Percentiles rank a stretch among this genome's conserved stretches.
phyloP scores from a whole-genome alignment of 306 rosid genomes.

The Cicer cuneatum region DNA sequence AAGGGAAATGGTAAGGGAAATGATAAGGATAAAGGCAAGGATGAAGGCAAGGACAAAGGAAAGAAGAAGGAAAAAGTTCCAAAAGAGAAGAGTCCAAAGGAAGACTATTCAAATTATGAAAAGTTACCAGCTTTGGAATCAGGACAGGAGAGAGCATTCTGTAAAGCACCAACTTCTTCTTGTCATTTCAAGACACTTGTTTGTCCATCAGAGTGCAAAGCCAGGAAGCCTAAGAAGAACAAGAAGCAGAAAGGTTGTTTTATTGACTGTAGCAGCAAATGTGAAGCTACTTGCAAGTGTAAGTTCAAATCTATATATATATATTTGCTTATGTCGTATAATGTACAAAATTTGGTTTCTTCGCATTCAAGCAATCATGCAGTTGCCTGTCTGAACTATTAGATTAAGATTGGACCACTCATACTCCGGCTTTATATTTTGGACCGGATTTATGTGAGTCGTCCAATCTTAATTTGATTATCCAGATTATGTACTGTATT shows the following conservation, averaged over 20 bases:
- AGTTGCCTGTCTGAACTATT: not conserved
- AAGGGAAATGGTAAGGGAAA: conserved; percentile 4
- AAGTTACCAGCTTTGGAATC: conserved; percentile 39
- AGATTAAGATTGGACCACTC: not conserved
- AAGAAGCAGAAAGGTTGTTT: conserved; percentile 72
- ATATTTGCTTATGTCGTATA: not conserved
- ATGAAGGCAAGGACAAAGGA: not conserved
- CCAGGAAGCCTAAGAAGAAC: conserved; percentile 77
- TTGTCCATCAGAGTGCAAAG: conserved; percentile 64
- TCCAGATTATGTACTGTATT: too few species aligned
- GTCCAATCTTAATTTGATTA: not conserved
- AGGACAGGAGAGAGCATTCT: conserved; percentile 65
- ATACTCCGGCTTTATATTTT: not conserved
- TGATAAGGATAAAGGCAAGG: not conserved
- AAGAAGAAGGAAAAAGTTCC: not conserved
- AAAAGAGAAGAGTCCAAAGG: not conserved
- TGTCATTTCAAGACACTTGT: conserved; percentile 58
- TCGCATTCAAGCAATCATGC: not conserved
- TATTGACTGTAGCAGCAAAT: conserved; percentile 70
- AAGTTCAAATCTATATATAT: conserved; percentile 33
- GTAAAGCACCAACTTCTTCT: conserved; percentile 44
- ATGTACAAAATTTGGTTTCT: not conserved
- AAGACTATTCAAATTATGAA: conserved; percentile 48
- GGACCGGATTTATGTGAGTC: not conserved
- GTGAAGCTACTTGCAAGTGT: conserved; percentile 87